phyloP scores from a whole-genome alignment of 257 asterid species.

The Solanum virginianum region DNA sequence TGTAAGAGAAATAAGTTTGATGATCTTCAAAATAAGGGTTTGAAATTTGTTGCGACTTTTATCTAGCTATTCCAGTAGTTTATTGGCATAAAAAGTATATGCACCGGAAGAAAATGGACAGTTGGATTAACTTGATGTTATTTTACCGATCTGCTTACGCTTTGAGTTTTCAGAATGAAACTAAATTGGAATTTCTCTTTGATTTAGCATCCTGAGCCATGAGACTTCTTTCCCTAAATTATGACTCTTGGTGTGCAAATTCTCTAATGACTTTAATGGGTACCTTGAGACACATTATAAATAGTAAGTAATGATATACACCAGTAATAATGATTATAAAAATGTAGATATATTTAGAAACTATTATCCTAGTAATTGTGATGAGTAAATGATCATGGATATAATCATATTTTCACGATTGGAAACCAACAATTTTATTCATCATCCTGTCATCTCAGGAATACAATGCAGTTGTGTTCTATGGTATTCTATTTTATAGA shows the following conservation, averaged over 20 bases:
- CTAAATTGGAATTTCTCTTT: not conserved
- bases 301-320: too few species aligned
- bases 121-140: not conserved
- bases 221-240: not conserved
- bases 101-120: not conserved
- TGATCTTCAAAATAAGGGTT: not conserved
- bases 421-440: too few species aligned
- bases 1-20: not conserved
- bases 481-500: too few species aligned
- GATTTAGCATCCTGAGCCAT: not conserved
- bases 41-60: not conserved
- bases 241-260: not conserved
- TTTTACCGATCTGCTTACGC: not conserved
- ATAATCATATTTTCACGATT: too few species aligned
- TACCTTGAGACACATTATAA: too few species aligned
- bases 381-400: too few species aligned
- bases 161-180: not conserved
- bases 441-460: too few species aligned
- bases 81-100: not conserved
- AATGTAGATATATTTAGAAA: too few species aligned
- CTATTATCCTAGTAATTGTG: too few species aligned
- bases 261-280: too few species aligned
- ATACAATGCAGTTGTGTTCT: too few species aligned
- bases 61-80: not conserved
- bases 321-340: too few species aligned